phyloP scores from a whole-genome alignment of 306 rosid genomes.

The Casuarina equisetifolia region DNA sequence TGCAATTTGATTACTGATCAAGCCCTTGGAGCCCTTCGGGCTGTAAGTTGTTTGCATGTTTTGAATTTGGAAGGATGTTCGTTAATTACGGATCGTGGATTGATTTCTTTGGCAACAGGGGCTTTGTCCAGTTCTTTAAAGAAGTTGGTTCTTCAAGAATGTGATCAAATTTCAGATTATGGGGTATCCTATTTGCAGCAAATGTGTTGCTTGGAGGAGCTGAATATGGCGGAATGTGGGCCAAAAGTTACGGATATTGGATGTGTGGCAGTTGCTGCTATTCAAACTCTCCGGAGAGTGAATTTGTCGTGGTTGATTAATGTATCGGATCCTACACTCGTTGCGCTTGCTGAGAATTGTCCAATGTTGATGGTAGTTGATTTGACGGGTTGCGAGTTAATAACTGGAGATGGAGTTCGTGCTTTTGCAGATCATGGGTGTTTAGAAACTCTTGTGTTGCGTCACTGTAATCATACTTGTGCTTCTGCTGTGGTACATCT shows the following conservation, averaged over 20 bases:
- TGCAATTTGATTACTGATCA: slow-evolving; percentile 19
- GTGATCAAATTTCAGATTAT: slow-evolving; percentile 29
- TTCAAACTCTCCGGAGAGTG: slow-evolving; percentile 20
- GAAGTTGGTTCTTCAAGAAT: slow-evolving; percentile 21
- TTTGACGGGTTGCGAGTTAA: slow-evolving; percentile 29
- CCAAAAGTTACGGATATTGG: slow-evolving; percentile 33
- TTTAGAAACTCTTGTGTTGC: slow-evolving; percentile 21
- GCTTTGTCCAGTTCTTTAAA: slow-evolving; percentile 24
- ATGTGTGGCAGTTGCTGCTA: slow-evolving; percentile 19
- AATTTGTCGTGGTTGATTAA: slow-evolving; percentile 26
- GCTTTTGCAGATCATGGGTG: slow-evolving; percentile 27
- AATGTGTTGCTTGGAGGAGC: slow-evolving; percentile 29
- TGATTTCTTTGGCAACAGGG: slow-evolving; percentile 23
- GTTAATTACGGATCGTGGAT: slow-evolving; percentile 27
- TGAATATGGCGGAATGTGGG: slow-evolving; percentile 36
- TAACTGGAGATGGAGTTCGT: slow-evolving; percentile 25
- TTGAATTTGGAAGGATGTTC: slow-evolving; percentile 33
- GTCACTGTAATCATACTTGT: slow-evolving; percentile 3
- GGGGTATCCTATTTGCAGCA: slow-evolving; percentile 25
- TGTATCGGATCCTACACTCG: slow-evolving; percentile 26
- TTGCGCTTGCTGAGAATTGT: slow-evolving; percentile 28
- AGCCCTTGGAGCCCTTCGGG: slow-evolving; percentile 28
- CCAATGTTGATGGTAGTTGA: slow-evolving; percentile 14
- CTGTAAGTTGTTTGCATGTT: background rate
- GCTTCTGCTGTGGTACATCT: slow-evolving; percentile 12